Evolutionary conservation across 2,329 filamentous ascomycete species (phyloP).

Genomic region (Berkeleyomyces basicola): DNA sequence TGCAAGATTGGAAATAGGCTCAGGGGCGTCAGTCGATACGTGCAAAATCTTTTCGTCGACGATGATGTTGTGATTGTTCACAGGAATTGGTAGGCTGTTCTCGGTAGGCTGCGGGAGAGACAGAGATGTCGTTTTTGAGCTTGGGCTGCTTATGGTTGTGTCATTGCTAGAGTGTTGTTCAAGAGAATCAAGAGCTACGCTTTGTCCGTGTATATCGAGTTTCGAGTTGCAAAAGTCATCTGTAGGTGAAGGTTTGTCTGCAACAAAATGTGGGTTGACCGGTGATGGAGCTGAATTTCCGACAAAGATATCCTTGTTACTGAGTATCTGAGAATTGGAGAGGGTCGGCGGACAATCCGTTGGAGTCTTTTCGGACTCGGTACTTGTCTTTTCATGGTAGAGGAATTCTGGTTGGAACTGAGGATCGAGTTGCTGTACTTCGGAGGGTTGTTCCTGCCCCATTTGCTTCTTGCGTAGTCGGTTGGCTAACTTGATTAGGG

Average conservation of each 20-base stretch:
- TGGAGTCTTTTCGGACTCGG: conserved; percentile 19
- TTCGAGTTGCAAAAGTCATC: background rate
- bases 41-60: background rate
- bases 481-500: conserved; percentile 60
- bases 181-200: background rate
- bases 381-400: conserved; percentile 2
- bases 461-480: conserved; percentile 36
- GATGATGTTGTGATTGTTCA: background rate
- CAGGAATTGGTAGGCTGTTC: background rate
- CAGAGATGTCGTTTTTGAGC: background rate
- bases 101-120: background rate
- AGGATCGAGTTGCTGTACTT: background rate
- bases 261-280: conserved; percentile 24
- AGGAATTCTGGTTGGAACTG: conserved; percentile 6
- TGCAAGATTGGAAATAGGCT: background rate
- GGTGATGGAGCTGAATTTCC: conserved; percentile 17
- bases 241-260: background rate
- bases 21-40: background rate
- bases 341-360: conserved; percentile 17
- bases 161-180: conserved; percentile 26
- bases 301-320: background rate
- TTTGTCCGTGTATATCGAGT: background rate
- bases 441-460: background rate
- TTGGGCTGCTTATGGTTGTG: conserved; percentile 42
- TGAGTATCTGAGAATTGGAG: background rate